A percentile compares a stretch with the other conserved stretches of the same genome.
phyloP scores from a whole-genome alignment of 805 yeast genomes.

The Lipomyces lipofer region DNA sequence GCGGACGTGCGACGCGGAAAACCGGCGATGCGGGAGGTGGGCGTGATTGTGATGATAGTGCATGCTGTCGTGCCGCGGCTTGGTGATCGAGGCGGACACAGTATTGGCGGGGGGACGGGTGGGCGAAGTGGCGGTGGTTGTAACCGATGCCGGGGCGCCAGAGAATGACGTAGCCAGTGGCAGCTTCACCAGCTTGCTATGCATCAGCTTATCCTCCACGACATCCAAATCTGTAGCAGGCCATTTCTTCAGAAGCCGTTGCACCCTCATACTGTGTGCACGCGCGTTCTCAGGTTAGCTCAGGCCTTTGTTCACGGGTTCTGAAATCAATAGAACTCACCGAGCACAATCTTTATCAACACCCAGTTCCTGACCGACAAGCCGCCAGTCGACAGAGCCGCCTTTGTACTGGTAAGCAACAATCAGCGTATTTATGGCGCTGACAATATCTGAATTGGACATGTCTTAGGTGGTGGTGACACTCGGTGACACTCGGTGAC shows the following conservation, averaged over 20 bases:
- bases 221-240: slow-evolving; percentile 27
- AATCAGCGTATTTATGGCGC: slow-evolving; percentile 29
- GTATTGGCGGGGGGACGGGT: slow-evolving; percentile 5
- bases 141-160: neutral
- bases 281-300: too few species aligned
- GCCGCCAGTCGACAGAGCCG: slow-evolving; percentile 33
- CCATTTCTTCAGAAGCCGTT: slow-evolving; percentile 30
- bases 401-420: slow-evolving; percentile 29
- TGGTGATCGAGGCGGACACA: slow-evolving; percentile 11
- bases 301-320: too few species aligned
- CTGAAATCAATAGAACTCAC: slow-evolving; percentile 1
- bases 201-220: slow-evolving; percentile 29
- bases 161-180: neutral
- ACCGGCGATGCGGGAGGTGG: slow-evolving; percentile 1
- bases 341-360: slow-evolving; percentile 31
- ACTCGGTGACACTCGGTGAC: too few species aligned
- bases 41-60: slow-evolving; percentile 10
- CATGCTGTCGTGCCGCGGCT: slow-evolving; percentile 15
- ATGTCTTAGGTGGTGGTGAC: too few species aligned
- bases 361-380: slow-evolving; percentile 31
- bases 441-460: slow-evolving; percentile 32
- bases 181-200: slow-evolving; percentile 17
- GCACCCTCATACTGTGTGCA: slow-evolving; percentile 31
- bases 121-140: neutral
- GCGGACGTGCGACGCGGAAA: slow-evolving; percentile 2